Base-by-base conservation (phyloP, 345 rosid genomes). In the Gossypium stocksii region DNA sequence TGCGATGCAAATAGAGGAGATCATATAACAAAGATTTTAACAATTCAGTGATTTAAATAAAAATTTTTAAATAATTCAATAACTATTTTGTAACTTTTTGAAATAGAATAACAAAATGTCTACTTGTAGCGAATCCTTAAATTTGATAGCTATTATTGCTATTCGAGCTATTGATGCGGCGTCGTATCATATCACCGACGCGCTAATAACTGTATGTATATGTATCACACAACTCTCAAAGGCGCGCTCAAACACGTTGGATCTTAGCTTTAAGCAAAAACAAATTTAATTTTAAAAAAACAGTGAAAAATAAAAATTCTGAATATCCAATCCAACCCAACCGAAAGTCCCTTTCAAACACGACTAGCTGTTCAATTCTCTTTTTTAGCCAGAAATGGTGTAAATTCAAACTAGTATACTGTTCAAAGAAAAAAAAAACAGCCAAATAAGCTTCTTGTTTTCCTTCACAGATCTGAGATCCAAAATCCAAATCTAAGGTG, bases 401-500 rank as follows among this genome's bases (percentile, higher is more conserved):
- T 17, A 16, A 52, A 52, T 52, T 19, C 56, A 52, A 52, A 52
- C 56, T 15, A 48, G 52, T 16, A 1, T 6, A 52, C 19, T 17
- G 20, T 15, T 52, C 56, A 1, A 51, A 52, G 57, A 16, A 52
- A 25, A 59, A 59, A 25, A 59, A 12, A 25, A 14, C 41, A 13
- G 52, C 41, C 41, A 34, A 34, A 34, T 34, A 48, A 15, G 52
- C 52, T 48, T 48, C 15, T 15, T 48, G 3, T 46, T 10, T 48
- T 15, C 52, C 41, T 56, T 29, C 65, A 6, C 65, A 66, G 71
- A 66, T 66, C 71, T 44, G 14, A 45, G 71, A 66, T 66, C 71
- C 70, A 65, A 65, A 65, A 65, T 65, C 52, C 38, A 22, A 44
- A 1, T 45, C 71, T 45, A 45, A 45, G 71, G 71, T 45, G n/a